Evolutionary conservation across 23 red algal species (phyloP).

Genomic region (Agarophyton chilense): DNA sequence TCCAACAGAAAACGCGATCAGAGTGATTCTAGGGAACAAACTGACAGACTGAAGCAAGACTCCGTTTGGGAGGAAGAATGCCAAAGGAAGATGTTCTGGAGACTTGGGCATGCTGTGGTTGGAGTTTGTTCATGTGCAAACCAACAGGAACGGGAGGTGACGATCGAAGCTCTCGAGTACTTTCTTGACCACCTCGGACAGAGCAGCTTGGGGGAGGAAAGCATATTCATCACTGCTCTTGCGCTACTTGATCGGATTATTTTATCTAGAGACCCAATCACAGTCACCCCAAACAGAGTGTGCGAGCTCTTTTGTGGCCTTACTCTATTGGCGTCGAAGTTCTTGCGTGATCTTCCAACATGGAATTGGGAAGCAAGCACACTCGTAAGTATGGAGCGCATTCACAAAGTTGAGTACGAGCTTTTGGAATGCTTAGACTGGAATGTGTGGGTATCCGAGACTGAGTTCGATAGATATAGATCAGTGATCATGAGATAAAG

Average conservation of each 20-base stretch:
- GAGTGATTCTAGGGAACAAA: neutral
- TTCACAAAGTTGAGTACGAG: neutral
- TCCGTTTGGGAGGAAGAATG: neutral
- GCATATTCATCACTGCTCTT: constrained; percentile 6
- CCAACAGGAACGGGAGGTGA: neutral
- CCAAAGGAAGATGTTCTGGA: neutral
- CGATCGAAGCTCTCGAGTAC: neutral
- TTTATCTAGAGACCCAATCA: neutral
- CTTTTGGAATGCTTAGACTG: constrained; percentile 6
- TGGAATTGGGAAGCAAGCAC: constrained; percentile 23
- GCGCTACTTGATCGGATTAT: neutral
- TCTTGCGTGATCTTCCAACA: constrained; percentile 19
- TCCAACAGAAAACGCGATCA: neutral
- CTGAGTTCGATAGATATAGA: neutral
- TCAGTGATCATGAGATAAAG: constrained; percentile 27
- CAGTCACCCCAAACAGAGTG: constrained; percentile 6
- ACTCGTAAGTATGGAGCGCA: neutral
- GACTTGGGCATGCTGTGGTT: neutral
- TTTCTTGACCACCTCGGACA: neutral
- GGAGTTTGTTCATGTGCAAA: neutral
- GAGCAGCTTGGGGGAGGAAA: constrained; percentile 5
- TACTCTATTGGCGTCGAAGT: constrained; percentile 3
- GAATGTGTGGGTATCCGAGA: constrained; percentile 11
- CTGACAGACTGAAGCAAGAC: neutral
- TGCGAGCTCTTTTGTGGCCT: constrained; percentile 14